Evolutionary conservation across 768 basidiomycete species (phyloP).

Genomic region (Psilocybe azurescens): DNA sequence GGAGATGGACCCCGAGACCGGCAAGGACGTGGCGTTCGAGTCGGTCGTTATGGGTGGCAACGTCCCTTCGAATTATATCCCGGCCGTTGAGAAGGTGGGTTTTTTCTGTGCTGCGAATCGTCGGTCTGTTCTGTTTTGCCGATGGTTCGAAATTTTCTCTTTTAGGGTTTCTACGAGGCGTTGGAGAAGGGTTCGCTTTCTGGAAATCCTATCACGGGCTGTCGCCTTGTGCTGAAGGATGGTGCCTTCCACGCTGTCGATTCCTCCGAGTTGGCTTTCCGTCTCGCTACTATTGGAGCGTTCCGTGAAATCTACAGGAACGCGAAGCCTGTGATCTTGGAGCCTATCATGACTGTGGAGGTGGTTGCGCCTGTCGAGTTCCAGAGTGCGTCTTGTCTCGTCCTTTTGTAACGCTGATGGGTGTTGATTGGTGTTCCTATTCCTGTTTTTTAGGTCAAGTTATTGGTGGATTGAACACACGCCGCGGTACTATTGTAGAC

Average conservation of each 20-base stretch:
- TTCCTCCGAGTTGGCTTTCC: slow-evolving; percentile 96
- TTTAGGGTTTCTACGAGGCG: slow-evolving; percentile 93
- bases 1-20: slow-evolving; percentile 71
- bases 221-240: slow-evolving; percentile 87
- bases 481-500: slow-evolving; percentile 93
- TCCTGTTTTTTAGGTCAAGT: slow-evolving; percentile 62
- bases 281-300: slow-evolving; percentile 87
- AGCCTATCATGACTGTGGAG: slow-evolving; percentile 99
- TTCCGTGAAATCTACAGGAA: slow-evolving; percentile 88
- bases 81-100: slow-evolving; percentile 88
- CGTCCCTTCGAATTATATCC: slow-evolving; percentile 91
- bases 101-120: not conserved
- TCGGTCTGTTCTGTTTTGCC: not conserved
- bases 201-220: slow-evolving; percentile 87
- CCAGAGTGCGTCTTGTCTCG: slow-evolving; percentile 62
- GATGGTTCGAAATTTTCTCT: not conserved
- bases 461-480: slow-evolving; percentile 91
- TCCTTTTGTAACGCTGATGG: not conserved
- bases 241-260: slow-evolving; percentile 94
- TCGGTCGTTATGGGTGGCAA: slow-evolving; percentile 91
- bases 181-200: slow-evolving; percentile 89
- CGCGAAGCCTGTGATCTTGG: slow-evolving; percentile 82
- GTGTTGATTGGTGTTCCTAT: slow-evolving; percentile 6
- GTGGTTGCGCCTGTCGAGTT: slow-evolving; percentile 96
- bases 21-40: slow-evolving; percentile 85